Percentiles rank a stretch among this genome's conserved stretches.
Evolutionary conservation across 2,329 filamentous ascomycete genomes (phyloP).

Genomic region (Leptosphaerulina australis): DNA sequence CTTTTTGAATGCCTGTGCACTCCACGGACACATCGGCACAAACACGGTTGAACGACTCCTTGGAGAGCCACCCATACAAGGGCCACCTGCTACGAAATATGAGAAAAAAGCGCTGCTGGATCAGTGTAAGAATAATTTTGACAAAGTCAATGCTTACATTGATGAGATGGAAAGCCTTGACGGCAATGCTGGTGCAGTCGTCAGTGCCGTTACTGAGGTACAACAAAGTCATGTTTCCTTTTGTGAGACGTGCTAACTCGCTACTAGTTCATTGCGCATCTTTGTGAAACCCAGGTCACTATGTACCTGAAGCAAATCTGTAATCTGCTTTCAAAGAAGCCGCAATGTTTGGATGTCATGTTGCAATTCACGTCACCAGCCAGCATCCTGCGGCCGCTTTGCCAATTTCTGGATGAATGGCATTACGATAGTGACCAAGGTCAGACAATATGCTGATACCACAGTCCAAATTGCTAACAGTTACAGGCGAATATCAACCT

Average conservation of each 20-base stretch:
- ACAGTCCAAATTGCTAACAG: slow-evolving; percentile 20
- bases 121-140: slow-evolving; percentile 77
- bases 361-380: slow-evolving; percentile 74
- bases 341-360: slow-evolving; percentile 74
- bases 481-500: slow-evolving; percentile 74
- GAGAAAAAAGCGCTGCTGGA: slow-evolving; percentile 78
- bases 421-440: slow-evolving; percentile 79
- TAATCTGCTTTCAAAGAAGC: slow-evolving; percentile 72
- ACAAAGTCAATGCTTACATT: slow-evolving; percentile 76
- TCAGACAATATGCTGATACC: slow-evolving; percentile 21
- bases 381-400: slow-evolving; percentile 74
- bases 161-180: slow-evolving; percentile 87
- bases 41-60: slow-evolving; percentile 78
- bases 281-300: slow-evolving; percentile 76
- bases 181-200: slow-evolving; percentile 87
- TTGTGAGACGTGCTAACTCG: slow-evolving; percentile 13
- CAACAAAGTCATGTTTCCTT: neutral
- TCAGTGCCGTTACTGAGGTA: slow-evolving; percentile 65
- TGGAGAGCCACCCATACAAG: slow-evolving; percentile 83
- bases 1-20: slow-evolving; percentile 87
- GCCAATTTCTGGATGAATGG: slow-evolving; percentile 78
- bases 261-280: slow-evolving; percentile 66
- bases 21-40: slow-evolving; percentile 83
- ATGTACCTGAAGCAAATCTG: slow-evolving; percentile 80
- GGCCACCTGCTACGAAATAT: slow-evolving; percentile 74